A percentile compares a stretch with the other conserved stretches of the same genome.
These are phyloP conservation scores for Mortierella sp. DNA, from an alignment of 371 early-diverging fungal genomes.

Conservation along the genomic window DNA sequence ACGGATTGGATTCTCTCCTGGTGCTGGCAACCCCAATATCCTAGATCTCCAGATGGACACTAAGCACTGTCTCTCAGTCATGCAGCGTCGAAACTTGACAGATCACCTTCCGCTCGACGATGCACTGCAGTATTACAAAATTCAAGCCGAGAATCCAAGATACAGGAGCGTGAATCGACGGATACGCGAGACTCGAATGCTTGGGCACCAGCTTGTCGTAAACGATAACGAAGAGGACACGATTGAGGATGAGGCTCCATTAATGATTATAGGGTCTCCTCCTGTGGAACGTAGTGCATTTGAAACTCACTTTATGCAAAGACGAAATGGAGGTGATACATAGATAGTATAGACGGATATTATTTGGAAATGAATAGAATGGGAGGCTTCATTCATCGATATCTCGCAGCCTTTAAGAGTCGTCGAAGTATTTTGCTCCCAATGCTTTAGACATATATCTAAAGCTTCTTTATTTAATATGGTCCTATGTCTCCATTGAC, in stretches of 20 bases:
- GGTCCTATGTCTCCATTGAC: slow-evolving; percentile 2
- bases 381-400: too few relatives aligned
- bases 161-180: slow-evolving; percentile 52
- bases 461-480: not conserved
- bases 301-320: slow-evolving; percentile 16
- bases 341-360: not conserved
- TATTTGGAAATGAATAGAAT: not conserved
- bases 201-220: slow-evolving; percentile 49
- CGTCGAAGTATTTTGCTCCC: too few relatives aligned
- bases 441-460: too few relatives aligned
- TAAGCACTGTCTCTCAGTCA: slow-evolving; percentile 89
- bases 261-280: slow-evolving; percentile 48
- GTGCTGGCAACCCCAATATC: slow-evolving; percentile 91
- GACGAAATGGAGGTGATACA: not conserved
- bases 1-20: slow-evolving; percentile 91
- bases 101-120: slow-evolving; percentile 67
- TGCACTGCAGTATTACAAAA: slow-evolving; percentile 59
- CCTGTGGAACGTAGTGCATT: slow-evolving; percentile 20
- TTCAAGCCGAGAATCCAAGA: slow-evolving; percentile 53
- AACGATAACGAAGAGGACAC: slow-evolving; percentile 24
- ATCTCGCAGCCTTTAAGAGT: too few relatives aligned
- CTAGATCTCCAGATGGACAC: slow-evolving; percentile 91
- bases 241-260: slow-evolving; percentile 41
- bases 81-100: slow-evolving; percentile 67
- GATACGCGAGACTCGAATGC: slow-evolving; percentile 51